Percentiles rank a stretch among this genome's conserved stretches.
phyloP scores from a whole-genome alignment of 306 rosid genomes.

The Lathyrus aphaca region DNA sequence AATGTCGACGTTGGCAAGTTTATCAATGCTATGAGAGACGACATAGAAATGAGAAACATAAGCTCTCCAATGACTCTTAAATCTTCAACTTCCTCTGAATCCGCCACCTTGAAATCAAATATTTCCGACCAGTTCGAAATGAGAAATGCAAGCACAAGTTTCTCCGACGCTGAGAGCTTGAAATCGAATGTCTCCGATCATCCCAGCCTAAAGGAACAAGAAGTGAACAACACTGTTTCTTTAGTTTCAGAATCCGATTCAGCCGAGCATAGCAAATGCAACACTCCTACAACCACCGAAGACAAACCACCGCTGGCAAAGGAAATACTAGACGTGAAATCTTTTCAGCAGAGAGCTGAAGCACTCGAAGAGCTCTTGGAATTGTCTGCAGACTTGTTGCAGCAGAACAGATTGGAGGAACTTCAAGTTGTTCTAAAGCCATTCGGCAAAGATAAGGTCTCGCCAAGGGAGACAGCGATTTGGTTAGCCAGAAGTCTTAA shows the following conservation, averaged over 20 bases:
- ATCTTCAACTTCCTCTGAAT: constrained; percentile 62
- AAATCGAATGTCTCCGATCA: constrained; percentile 56
- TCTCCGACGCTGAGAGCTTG: constrained; percentile 53
- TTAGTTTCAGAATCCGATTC: constrained; percentile 54
- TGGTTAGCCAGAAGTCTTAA: constrained; percentile 98
- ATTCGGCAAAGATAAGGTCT: constrained; percentile 91
- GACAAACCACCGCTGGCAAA: constrained; percentile 72
- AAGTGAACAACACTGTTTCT: constrained; percentile 44
- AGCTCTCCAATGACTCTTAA: constrained; percentile 48
- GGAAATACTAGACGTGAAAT: constrained; percentile 79
- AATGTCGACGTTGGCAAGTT: constrained; percentile 83
- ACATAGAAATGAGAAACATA: constrained; percentile 60
- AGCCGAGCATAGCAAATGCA: constrained; percentile 49
- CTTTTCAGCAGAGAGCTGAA: constrained; percentile 93
- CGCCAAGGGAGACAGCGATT: constrained; percentile 98
- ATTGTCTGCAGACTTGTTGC: constrained; percentile 90
- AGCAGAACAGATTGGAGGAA: constrained; percentile 85
- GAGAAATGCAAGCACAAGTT: constrained; percentile 45
- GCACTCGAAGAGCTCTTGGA: constrained; percentile 98
- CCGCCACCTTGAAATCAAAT: constrained; percentile 50
- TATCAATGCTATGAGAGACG: constrained; percentile 76
- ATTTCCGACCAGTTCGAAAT: constrained; percentile 59
- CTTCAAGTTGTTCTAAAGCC: constrained; percentile 91
- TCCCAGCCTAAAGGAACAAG: constrained; percentile 55
- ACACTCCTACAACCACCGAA: constrained; percentile 49